Evolutionary conservation across 2,329 filamentous ascomycete species (phyloP).

Genomic region (Colletotrichum limetticola): DNA sequence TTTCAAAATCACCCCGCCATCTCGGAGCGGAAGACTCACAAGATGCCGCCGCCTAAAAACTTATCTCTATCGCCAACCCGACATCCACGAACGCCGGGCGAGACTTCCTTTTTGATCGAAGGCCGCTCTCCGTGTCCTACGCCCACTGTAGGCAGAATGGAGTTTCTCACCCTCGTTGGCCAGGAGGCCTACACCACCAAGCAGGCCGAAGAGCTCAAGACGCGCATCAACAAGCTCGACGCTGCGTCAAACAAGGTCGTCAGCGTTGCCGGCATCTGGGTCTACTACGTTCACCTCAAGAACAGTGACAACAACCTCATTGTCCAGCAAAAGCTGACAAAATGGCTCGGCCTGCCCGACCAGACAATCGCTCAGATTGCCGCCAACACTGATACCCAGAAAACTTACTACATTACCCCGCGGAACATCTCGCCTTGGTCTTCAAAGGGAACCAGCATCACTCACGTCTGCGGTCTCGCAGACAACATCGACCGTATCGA

Average conservation of each 20-base stretch:
- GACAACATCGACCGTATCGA: slow-evolving; percentile 81
- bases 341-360: slow-evolving; percentile 51
- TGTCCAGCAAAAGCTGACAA: slow-evolving; percentile 56
- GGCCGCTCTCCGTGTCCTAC: slow-evolving; percentile 34
- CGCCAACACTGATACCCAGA: slow-evolving; percentile 49
- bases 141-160: slow-evolving; percentile 36
- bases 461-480: slow-evolving; percentile 87
- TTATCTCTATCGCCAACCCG: slow-evolving; percentile 25
- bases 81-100: slow-evolving; percentile 14
- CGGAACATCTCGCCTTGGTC: slow-evolving; percentile 96
- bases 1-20: slow-evolving; percentile 32
- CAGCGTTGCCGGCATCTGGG: slow-evolving; percentile 63
- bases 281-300: slow-evolving; percentile 75
- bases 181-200: slow-evolving; percentile 61
- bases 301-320: slow-evolving; percentile 51
- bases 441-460: slow-evolving; percentile 93
- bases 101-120: slow-evolving; percentile 33
- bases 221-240: slow-evolving; percentile 54
- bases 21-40: slow-evolving; percentile 26
- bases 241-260: slow-evolving; percentile 47
- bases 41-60: slow-evolving; percentile 28
- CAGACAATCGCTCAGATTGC: slow-evolving; percentile 58
- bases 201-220: slow-evolving; percentile 55
- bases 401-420: slow-evolving; percentile 75
- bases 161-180: slow-evolving; percentile 48